Percentiles rank a stretch among this genome's conserved stretches.
Evolutionary conservation across 306 rosid genomes (phyloP).

Genomic region (Chamaecrista fasciculata): DNA sequence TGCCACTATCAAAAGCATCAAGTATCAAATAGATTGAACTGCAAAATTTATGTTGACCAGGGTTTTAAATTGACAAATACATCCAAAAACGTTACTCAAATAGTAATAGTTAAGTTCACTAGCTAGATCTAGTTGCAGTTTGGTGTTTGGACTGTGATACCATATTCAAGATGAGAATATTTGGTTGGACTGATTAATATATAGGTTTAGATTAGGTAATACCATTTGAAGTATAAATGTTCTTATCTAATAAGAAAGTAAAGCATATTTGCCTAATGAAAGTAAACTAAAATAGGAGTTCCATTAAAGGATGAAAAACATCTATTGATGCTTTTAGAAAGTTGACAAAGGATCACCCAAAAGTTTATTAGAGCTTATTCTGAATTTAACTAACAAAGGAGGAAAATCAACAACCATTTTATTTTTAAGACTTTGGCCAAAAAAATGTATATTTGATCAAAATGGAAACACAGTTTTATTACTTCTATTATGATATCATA

Average conservation of each 20-base stretch:
- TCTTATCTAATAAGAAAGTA: too few species aligned
- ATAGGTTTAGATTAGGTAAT: too few species aligned
- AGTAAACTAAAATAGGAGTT: background rate
- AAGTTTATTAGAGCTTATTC: background rate
- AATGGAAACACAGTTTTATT: background rate
- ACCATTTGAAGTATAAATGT: too few species aligned
- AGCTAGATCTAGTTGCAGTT: background rate
- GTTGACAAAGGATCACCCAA: background rate
- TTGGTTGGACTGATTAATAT: too few species aligned
- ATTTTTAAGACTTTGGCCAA: too few species aligned
- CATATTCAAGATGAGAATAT: background rate
- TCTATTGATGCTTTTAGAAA: background rate
- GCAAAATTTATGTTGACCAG: background rate
- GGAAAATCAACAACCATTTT: background rate
- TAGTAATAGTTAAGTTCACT: background rate
- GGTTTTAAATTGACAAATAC: background rate
- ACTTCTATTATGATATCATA: background rate
- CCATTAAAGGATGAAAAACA: background rate
- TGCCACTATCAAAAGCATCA: background rate
- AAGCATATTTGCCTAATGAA: too few species aligned
- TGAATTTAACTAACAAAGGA: background rate
- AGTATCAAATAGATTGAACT: background rate
- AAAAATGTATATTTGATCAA: too few species aligned
- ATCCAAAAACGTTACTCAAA: background rate
- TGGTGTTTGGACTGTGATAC: background rate